phyloP scores from a whole-genome alignment of 495 filamentous ascomycete species.

The Penicillium subrubescens region DNA sequence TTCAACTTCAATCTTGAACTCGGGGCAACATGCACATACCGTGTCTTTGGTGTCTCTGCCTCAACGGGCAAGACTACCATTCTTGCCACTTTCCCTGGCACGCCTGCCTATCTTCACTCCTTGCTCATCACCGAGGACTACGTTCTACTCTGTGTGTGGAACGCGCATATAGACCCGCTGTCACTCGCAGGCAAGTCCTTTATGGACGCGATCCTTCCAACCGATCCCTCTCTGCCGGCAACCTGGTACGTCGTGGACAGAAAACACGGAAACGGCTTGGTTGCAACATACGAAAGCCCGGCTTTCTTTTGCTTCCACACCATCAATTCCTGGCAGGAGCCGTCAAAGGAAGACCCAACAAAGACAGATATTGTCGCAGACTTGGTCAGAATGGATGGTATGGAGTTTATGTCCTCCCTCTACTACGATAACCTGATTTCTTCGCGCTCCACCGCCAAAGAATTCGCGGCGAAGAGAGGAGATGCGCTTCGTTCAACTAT shows the following conservation, averaged over 20 bases:
- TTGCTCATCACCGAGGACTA: constrained; percentile 66
- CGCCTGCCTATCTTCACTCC: constrained; percentile 71
- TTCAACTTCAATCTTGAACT: constrained; percentile 74
- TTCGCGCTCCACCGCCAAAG: constrained; percentile 32
- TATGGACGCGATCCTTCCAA: constrained; percentile 37
- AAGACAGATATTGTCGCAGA: constrained; percentile 60
- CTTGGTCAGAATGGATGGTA: constrained; percentile 54
- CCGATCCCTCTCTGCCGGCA: constrained; percentile 50
- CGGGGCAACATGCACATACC: constrained; percentile 54
- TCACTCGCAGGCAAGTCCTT: constrained; percentile 48
- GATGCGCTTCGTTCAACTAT: constrained; percentile 38
- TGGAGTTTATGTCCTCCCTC: constrained; percentile 55
- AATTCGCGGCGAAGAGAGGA: constrained; percentile 27
- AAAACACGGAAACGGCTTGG: constrained; percentile 50
- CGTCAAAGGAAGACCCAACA: constrained; percentile 33
- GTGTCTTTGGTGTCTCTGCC: constrained; percentile 63
- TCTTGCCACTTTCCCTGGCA: constrained; percentile 62
- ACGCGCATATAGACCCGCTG: constrained; percentile 57
- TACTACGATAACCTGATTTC: constrained; percentile 61
- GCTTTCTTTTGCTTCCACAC: constrained; percentile 77
- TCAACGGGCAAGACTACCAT: constrained; percentile 66
- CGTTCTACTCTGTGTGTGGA: constrained; percentile 69
- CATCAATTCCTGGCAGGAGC: constrained; percentile 72
- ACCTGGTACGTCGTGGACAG: constrained; percentile 74
- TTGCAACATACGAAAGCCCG: constrained; percentile 58